phyloP scores from a whole-genome alignment of 345 rosid genomes.

The Noccaea caerulescens region DNA sequence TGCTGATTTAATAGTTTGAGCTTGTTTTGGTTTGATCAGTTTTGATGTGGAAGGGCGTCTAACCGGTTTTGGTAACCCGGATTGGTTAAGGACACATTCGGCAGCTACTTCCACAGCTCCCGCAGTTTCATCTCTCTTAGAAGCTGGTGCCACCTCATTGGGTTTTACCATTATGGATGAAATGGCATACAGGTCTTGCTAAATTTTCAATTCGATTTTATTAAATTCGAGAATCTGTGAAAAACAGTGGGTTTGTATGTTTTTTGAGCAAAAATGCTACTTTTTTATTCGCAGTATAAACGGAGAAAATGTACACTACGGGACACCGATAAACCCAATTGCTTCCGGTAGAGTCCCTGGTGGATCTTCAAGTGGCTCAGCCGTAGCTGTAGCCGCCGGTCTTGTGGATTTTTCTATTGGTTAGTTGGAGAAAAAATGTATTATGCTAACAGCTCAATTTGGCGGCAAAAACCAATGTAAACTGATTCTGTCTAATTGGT shows the following conservation, averaged over 20 bases:
- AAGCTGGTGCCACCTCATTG: conserved; percentile 69
- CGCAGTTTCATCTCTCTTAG: conserved; percentile 62
- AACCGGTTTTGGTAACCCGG: conserved; percentile 92
- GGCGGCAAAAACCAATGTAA: no score
- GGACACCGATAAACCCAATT: conserved; percentile 87
- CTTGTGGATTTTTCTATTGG: conserved; percentile 90
- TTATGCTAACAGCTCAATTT: neutral
- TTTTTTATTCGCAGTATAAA: conserved; percentile 55
- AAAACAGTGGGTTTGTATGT: conserved; percentile 7
- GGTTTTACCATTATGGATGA: conserved; percentile 91
- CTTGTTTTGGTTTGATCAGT: conserved; percentile 47
- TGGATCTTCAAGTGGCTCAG: conserved; percentile 98
- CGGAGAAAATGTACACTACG: conserved; percentile 86
- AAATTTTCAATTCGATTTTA: neutral
- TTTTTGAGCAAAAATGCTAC: conserved; percentile 20
- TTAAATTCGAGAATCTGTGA: no score
- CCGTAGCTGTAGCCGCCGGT: conserved; percentile 87
- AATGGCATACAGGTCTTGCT: conserved; percentile 78
- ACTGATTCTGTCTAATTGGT: no score
- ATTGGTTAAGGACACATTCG: conserved; percentile 84
- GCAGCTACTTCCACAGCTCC: conserved; percentile 76
- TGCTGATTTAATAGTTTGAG: neutral
- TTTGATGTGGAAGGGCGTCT: conserved; percentile 82
- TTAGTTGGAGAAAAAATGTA: conserved; percentile 29
- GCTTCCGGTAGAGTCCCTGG: conserved; percentile 78